Conservation (phyloP, 2,329 filamentous ascomycete genomes). For the Cryoendolithus antarcticus region DNA sequence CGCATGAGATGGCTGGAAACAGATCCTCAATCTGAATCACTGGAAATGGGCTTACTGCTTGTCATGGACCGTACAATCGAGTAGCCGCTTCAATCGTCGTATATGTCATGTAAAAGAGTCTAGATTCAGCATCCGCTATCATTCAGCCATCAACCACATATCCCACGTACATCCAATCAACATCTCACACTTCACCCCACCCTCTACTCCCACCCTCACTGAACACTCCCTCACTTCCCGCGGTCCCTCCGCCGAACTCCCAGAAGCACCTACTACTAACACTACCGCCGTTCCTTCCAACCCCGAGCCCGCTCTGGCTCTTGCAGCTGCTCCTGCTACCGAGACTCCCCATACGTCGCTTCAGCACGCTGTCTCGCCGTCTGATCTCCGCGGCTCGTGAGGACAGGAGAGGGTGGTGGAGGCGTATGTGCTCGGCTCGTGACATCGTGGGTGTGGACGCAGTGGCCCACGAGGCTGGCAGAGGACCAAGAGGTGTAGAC, state of each 20-base stretch:
- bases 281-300: slow-evolving; percentile 30
- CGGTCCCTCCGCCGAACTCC: slow-evolving; percentile 77
- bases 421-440: slow-evolving; percentile 71
- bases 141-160: too few species aligned
- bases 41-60: too few species aligned
- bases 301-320: slow-evolving; percentile 74
- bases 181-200: slow-evolving; percentile 62
- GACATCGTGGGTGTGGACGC: slow-evolving; percentile 50
- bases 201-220: slow-evolving; percentile 47
- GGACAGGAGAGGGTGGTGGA: slow-evolving; percentile 77
- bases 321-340: slow-evolving; percentile 51
- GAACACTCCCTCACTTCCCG: slow-evolving; percentile 28
- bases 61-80: too few species aligned
- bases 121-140: too few species aligned
- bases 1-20: too few species aligned
- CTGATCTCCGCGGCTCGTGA: slow-evolving; percentile 29
- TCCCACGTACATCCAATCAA: too few species aligned
- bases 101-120: too few species aligned
- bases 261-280: slow-evolving; percentile 66
- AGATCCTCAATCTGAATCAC: too few species aligned
- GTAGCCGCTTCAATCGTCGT: too few species aligned
- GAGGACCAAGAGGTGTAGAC: slow-evolving; percentile 13
- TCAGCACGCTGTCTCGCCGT: slow-evolving; percentile 26
- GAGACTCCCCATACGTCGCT: slow-evolving; percentile 23
- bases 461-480: slow-evolving; percentile 23